Percentiles rank a stretch among this genome's conserved stretches.
Conservation (phyloP, 2,329 filamentous ascomycete species). For the Zasmidium citrigriseum region DNA sequence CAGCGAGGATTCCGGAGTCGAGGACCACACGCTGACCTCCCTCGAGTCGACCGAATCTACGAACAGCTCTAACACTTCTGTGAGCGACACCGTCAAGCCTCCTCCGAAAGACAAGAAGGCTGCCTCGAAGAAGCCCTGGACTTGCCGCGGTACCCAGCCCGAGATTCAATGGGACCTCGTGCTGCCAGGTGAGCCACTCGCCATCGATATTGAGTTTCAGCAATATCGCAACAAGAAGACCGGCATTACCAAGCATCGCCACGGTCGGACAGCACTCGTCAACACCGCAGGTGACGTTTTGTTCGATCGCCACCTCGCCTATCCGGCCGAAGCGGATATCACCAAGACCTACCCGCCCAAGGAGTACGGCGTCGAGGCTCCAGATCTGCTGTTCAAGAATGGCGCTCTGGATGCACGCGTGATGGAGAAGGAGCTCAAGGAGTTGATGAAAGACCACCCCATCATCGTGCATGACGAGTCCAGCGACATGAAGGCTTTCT, state of each 20-base stretch:
- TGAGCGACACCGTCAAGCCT: too few species aligned
- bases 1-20: too few species aligned
- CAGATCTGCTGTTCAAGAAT: not conserved
- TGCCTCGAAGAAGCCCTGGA: not conserved
- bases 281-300: not conserved
- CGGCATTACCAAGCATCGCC: not conserved
- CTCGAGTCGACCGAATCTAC: too few species aligned
- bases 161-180: not conserved
- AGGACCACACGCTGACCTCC: too few species aligned
- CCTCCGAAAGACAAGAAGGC: too few species aligned
- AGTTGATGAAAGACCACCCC: not conserved
- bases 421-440: not conserved
- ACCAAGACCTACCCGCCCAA: not conserved
- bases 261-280: not conserved
- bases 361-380: not conserved
- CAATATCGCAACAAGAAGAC: not conserved
- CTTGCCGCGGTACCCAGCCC: not conserved
- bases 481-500: conserved; percentile 11
- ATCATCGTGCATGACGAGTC: conserved; percentile 16
- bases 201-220: not conserved
- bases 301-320: not conserved
- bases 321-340: not conserved
- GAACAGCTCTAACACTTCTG: too few species aligned
- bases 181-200: not conserved
- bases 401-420: not conserved